These are phyloP conservation scores for Albifimbria verrucaria DNA, from an alignment of 2,329 filamentous ascomycete genomes.

Conservation along the genomic window DNA sequence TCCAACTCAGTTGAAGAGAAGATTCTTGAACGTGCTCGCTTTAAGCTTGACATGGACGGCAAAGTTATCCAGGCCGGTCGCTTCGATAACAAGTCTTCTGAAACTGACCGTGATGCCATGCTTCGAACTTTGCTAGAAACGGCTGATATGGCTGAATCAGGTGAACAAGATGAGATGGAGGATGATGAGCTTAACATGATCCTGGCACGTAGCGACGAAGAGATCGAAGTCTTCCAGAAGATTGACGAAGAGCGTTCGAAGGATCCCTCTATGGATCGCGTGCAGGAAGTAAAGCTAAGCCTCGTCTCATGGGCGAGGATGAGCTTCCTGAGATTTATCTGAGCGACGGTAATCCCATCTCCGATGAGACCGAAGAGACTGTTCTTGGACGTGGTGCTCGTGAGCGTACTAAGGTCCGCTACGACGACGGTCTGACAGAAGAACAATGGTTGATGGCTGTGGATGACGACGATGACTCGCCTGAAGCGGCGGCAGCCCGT, in stretches of 20 bases:
- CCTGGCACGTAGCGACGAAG: slow-evolving; percentile 81
- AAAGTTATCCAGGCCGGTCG: slow-evolving; percentile 99
- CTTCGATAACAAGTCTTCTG: slow-evolving; percentile 98
- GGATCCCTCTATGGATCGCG: slow-evolving; percentile 68
- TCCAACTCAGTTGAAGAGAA: slow-evolving; percentile 98
- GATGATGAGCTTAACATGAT: slow-evolving; percentile 96
- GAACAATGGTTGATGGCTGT: slow-evolving; percentile 99
- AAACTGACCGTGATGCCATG: slow-evolving; percentile 97
- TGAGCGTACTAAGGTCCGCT: slow-evolving; percentile 90
- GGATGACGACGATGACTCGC: slow-evolving; percentile 91
- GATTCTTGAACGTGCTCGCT: slow-evolving; percentile 93
- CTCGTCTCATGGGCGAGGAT: slow-evolving; percentile 80
- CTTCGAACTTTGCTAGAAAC: slow-evolving; percentile 88
- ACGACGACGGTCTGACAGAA: slow-evolving; percentile 95
- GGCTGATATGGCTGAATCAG: slow-evolving; percentile 63
- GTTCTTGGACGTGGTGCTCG: slow-evolving; percentile 83
- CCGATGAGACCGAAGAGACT: slow-evolving; percentile 75
- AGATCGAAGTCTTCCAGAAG: slow-evolving; percentile 73
- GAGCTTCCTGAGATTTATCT: slow-evolving; percentile 95
- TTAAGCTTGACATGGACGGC: slow-evolving; percentile 98
- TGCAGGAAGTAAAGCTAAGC: slow-evolving; percentile 58
- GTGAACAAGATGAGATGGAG: slow-evolving; percentile 95
- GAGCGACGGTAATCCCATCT: slow-evolving; percentile 75
- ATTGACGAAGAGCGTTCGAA: slow-evolving; percentile 73
- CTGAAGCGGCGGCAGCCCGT: slow-evolving; percentile 87